Percentiles rank a stretch among this genome's conserved stretches.
These are phyloP conservation scores for Ilex aquifolium DNA, from an alignment of 257 asterid genomes.

Conservation along the genomic window DNA sequence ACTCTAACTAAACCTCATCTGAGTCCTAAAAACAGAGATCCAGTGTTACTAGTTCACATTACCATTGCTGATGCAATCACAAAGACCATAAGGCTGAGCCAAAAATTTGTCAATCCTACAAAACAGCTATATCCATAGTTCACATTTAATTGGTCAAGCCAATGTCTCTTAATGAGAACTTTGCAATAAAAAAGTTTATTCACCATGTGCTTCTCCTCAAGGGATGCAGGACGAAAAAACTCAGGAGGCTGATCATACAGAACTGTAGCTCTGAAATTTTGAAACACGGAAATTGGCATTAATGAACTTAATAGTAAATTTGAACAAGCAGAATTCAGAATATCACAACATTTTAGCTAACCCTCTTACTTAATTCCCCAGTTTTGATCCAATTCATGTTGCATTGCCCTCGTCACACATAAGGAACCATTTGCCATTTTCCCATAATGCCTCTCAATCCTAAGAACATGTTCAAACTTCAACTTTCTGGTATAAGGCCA, in stretches of 20 bases:
- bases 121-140: conserved; percentile 52
- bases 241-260: conserved; percentile 96
- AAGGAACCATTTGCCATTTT: conserved; percentile 86
- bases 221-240: conserved; percentile 75
- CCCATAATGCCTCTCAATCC: conserved; percentile 92
- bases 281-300: conserved; percentile 10
- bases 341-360: conserved; percentile 7
- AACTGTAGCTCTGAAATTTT: conserved; percentile 67
- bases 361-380: conserved; percentile 81
- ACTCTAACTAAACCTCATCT: conserved; percentile 10
- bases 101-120: conserved; percentile 65
- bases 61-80: conserved; percentile 81
- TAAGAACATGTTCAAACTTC: conserved; percentile 28
- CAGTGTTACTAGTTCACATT: conserved; percentile 17
- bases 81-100: conserved; percentile 49
- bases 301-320: conserved; percentile 6
- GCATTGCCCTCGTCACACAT: conserved; percentile 97
- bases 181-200: conserved; percentile 19
- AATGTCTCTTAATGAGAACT: conserved; percentile 16
- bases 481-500: conserved; percentile 1
- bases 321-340: conserved; percentile 6
- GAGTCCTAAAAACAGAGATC: conserved; percentile 8
- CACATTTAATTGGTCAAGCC: conserved; percentile 20
- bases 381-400: conserved; percentile 87
- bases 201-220: conserved; percentile 75